Percentiles rank a stretch among this genome's conserved stretches.
These are phyloP conservation scores for Globisporangium barbulae DNA, from an alignment of 352 stramenopile species.

Conservation along the genomic window DNA sequence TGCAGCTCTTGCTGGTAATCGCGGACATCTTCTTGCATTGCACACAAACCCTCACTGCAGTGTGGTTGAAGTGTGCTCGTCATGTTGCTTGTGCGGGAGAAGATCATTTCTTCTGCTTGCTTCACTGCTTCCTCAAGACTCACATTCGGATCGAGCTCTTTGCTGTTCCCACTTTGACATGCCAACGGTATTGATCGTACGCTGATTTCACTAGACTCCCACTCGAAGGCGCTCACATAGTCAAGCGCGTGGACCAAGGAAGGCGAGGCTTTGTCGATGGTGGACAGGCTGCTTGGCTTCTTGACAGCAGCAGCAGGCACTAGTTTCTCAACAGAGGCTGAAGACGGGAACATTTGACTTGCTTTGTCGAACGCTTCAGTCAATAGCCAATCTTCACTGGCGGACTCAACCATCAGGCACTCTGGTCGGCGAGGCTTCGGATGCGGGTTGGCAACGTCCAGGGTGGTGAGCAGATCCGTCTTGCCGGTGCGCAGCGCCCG, in stretches of 20 bases:
- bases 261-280: not conserved
- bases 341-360: too few relatives aligned
- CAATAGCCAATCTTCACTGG: not conserved
- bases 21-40: not conserved
- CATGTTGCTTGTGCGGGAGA: not conserved
- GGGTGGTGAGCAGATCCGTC: not conserved
- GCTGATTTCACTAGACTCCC: slow-evolving; percentile 3
- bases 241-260: not conserved
- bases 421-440: not conserved
- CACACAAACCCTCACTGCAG: not conserved
- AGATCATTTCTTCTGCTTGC: slow-evolving; percentile 6
- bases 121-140: slow-evolving; percentile 1
- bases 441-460: not conserved
- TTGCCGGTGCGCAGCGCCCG: slow-evolving; percentile 10
- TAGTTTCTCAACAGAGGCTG: not conserved
- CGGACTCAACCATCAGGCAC: not conserved
- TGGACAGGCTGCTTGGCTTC: not conserved
- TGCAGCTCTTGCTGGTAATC: too few relatives aligned
- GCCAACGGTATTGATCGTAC: not conserved
- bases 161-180: not conserved
- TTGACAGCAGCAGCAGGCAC: not conserved
- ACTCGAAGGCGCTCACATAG: slow-evolving; percentile 9
- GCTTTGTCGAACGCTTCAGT: not conserved
- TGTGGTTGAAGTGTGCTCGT: not conserved
- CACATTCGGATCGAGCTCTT: not conserved